phyloP scores from a whole-genome alignment of 495 filamentous ascomycete genomes.

The Hypoxylon crocopeplum region DNA sequence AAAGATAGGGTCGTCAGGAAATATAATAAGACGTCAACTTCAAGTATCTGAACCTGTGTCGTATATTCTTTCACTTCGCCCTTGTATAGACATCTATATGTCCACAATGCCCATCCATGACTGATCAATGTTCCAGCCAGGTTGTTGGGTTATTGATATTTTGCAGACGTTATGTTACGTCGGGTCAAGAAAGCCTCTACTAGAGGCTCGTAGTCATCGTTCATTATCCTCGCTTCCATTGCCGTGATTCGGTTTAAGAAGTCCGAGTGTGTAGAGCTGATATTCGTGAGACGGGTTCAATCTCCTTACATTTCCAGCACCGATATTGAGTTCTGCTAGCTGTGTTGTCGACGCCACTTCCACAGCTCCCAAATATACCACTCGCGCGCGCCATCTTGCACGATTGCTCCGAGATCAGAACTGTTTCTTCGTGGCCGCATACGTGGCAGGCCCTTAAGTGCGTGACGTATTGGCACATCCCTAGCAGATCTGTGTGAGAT shows the following conservation, averaged over 20 bases:
- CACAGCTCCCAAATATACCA: constrained; percentile 50
- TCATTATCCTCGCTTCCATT: not conserved
- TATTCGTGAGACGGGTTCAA: constrained; percentile 16
- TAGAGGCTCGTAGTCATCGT: not conserved
- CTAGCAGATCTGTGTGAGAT: constrained; percentile 16
- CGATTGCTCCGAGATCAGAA: constrained; percentile 52
- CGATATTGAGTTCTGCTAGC: constrained; percentile 41
- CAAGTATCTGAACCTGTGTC: too few species aligned
- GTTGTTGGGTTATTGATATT: not conserved
- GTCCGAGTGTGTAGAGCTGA: not conserved
- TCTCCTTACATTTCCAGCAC: constrained; percentile 51
- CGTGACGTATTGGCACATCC: constrained; percentile 52
- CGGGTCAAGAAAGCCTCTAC: not conserved
- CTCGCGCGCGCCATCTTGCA: constrained; percentile 42
- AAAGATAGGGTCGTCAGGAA: not conserved
- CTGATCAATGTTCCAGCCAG: not conserved
- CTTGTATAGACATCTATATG: not conserved
- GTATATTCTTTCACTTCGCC: too few species aligned
- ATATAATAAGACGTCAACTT: not conserved
- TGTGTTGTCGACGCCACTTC: constrained; percentile 39
- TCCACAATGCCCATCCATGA: not conserved
- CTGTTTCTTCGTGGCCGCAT: constrained; percentile 48
- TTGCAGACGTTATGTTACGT: constrained; percentile 1
- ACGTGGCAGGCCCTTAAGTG: constrained; percentile 48
- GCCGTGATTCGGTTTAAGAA: not conserved